A percentile compares a stretch with the other conserved stretches of the same genome.
phyloP scores from a whole-genome alignment of 768 basidiomycete species.

The Infundibulicybe gibba region DNA sequence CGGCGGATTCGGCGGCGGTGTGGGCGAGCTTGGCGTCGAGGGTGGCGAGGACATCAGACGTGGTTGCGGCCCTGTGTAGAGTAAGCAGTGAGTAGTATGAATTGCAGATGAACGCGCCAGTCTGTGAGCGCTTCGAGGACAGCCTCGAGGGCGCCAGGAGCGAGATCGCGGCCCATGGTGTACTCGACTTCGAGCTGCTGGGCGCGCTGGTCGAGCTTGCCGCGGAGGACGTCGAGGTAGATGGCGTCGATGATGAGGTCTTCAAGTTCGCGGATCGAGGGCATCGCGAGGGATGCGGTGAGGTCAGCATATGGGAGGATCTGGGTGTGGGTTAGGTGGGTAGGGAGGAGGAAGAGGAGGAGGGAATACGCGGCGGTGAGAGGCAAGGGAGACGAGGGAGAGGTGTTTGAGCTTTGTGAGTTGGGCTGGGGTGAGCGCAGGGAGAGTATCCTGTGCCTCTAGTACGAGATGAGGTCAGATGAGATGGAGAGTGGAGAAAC shows the following conservation, averaged over 20 bases:
- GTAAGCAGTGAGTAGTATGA: conserved; percentile 2
- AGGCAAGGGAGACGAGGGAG: conserved; percentile 82
- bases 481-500: conserved; percentile 4
- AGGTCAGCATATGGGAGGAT: conserved; percentile 81
- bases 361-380: conserved; percentile 65
- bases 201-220: conserved; percentile 91
- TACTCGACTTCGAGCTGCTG: conserved; percentile 90
- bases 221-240: conserved; percentile 85
- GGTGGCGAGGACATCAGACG: conserved; percentile 63
- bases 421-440: conserved; percentile 69
- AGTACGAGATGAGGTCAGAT: conserved; percentile 4
- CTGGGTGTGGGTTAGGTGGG: conserved; percentile 29
- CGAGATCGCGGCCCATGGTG: conserved; percentile 90
- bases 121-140: conserved; percentile 59
- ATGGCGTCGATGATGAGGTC: conserved; percentile 97
- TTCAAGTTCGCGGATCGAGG: conserved; percentile 84
- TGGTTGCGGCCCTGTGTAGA: conserved; percentile 60
- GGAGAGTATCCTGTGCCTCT: conserved; percentile 68
- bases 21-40: conserved; percentile 67
- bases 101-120: conserved; percentile 45
- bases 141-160: conserved; percentile 61
- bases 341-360: neutral
- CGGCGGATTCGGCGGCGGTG: conserved; percentile 42
- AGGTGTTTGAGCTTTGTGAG: conserved; percentile 89
- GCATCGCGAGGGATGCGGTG: conserved; percentile 66